A percentile compares a stretch with the other conserved stretches of the same genome.
Conservation (phyloP, 2,329 filamentous ascomycete species). For the Ascochyta fabae region DNA sequence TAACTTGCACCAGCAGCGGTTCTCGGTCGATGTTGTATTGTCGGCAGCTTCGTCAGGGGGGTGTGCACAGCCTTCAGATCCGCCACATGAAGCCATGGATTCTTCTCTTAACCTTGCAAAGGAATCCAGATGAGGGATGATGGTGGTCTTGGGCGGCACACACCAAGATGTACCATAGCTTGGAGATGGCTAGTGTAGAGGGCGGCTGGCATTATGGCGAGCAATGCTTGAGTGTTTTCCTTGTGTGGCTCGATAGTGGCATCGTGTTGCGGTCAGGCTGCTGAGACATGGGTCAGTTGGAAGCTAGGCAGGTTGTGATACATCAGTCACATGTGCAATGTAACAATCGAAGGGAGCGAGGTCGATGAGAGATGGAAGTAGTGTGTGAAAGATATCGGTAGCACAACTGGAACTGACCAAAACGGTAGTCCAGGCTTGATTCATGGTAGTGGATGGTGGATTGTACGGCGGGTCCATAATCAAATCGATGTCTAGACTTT, state of each 20-base stretch:
- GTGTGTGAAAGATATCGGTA: neutral
- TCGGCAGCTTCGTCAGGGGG: neutral
- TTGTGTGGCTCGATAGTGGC: slow-evolving; percentile 1
- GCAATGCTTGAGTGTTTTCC: neutral
- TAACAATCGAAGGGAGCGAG: neutral
- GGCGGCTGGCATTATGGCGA: slow-evolving; percentile 10
- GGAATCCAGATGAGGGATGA: neutral
- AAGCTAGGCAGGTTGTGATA: slow-evolving; percentile 4
- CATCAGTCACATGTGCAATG: slow-evolving; percentile 4
- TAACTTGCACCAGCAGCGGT: slow-evolving; percentile 1
- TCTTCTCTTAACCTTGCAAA: neutral
- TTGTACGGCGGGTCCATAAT: neutral
- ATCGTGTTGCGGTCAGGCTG: slow-evolving; percentile 14
- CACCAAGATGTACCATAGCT: slow-evolving; percentile 2
- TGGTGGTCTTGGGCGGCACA: neutral
- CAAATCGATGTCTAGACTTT: neutral
- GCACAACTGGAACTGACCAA: neutral
- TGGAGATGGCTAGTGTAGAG: neutral
- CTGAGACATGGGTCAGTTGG: slow-evolving; percentile 11
- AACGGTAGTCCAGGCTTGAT: neutral
- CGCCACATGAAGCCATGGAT: slow-evolving; percentile 4
- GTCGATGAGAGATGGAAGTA: neutral
- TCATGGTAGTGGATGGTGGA: too few relatives aligned
- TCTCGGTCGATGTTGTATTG: neutral
- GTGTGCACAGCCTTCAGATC: neutral